Conservation (phyloP, 1,139 yeast species). For the Pichia sorboxylosa region DNA sequence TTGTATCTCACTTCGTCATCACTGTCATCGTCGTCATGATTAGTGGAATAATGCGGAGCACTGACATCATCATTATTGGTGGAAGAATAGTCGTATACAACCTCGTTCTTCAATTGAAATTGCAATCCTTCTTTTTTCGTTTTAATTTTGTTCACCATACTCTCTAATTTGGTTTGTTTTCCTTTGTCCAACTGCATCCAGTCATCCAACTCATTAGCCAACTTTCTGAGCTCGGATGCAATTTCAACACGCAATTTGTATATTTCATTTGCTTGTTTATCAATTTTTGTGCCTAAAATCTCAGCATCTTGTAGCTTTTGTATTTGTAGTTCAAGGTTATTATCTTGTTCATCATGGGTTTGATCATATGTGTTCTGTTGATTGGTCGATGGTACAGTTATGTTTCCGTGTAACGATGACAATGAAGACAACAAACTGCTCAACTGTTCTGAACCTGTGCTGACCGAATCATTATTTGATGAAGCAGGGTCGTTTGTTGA, state of each 20-base stretch:
- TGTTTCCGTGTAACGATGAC: constrained; percentile 4
- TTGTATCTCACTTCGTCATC: constrained; percentile 18
- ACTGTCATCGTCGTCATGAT: constrained; percentile 25
- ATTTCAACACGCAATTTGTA: constrained; percentile 29
- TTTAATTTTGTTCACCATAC: constrained; percentile 10
- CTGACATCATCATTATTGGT: background rate
- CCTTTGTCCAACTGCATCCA: constrained; percentile 35
- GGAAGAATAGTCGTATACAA: constrained; percentile 19
- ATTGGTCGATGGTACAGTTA: background rate
- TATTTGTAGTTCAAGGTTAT: background rate
- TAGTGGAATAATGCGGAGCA: too few species aligned
- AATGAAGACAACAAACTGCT: constrained; percentile 6
- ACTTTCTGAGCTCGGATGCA: constrained; percentile 31
- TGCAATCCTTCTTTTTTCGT: constrained; percentile 7
- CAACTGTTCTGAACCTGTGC: constrained; percentile 1
- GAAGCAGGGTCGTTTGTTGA: too few species aligned
- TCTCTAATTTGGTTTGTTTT: constrained; percentile 32
- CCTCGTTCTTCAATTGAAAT: constrained; percentile 4
- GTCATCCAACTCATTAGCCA: constrained; percentile 32
- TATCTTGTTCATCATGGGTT: background rate
- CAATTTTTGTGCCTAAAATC: constrained; percentile 3
- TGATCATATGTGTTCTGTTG: background rate
- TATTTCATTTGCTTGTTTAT: constrained; percentile 19
- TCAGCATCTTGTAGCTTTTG: constrained; percentile 3
- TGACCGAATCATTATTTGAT: background rate